phyloP scores from a whole-genome alignment of 1,284 basidiomycete species.

The Trametes hirsuta region DNA sequence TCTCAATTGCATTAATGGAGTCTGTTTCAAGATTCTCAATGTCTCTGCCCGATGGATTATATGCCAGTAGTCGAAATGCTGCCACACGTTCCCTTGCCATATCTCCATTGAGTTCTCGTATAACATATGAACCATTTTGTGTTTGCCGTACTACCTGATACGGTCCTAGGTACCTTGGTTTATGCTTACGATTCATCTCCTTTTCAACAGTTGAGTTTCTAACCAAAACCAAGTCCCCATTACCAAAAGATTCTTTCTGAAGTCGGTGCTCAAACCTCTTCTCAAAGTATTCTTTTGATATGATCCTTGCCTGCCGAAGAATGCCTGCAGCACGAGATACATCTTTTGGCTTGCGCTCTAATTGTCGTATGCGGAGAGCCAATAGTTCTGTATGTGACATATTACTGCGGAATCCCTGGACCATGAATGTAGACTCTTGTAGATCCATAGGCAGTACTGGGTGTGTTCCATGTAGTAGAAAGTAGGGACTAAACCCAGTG shows the following conservation, averaged over 20 bases:
- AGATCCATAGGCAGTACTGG: constrained; percentile 13
- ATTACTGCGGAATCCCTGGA: constrained; percentile 7
- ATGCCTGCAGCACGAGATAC: background rate
- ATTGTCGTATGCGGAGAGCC: constrained; percentile 1
- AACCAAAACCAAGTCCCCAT: background rate
- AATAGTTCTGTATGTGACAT: constrained; percentile 2
- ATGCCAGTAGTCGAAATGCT: constrained; percentile 2
- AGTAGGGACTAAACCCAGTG: constrained; percentile 11
- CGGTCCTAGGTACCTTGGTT: constrained; percentile 2
- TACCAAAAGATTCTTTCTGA: background rate
- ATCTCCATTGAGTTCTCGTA: constrained; percentile 14
- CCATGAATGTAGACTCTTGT: constrained; percentile 9
- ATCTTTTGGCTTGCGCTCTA: background rate
- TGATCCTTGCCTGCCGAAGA: background rate
- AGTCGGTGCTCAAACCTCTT: background rate
- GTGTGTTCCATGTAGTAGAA: constrained; percentile 13
- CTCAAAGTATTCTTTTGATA: constrained; percentile 6
- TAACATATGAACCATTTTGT: constrained; percentile 34
- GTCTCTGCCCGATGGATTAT: background rate
- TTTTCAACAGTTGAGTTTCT: background rate
- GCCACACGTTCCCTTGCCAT: background rate
- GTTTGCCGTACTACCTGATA: constrained; percentile 28
- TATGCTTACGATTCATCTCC: constrained; percentile 4
- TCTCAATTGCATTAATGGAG: background rate
- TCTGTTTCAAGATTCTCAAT: background rate